phyloP scores from a whole-genome alignment of 495 filamentous ascomycete species.

The Lepraria neglecta region DNA sequence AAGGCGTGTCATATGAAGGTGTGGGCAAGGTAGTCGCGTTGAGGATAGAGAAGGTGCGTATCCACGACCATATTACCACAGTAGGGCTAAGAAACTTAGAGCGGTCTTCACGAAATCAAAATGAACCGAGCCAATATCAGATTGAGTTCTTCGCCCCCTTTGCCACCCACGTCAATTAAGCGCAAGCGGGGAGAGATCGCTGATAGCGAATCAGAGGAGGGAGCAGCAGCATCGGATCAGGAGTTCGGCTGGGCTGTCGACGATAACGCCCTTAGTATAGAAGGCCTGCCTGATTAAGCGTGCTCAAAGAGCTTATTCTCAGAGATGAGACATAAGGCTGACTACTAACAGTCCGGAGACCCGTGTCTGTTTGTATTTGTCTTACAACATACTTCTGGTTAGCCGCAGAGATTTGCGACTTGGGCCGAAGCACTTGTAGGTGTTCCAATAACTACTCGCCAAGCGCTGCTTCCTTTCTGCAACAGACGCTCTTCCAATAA shows the following conservation, averaged over 20 bases:
- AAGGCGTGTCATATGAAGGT: conserved; percentile 34
- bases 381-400: too few species aligned
- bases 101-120: conserved; percentile 31
- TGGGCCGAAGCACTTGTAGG: too few species aligned
- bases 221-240: conserved; percentile 33
- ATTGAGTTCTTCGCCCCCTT: background rate
- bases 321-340: too few species aligned
- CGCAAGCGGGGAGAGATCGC: conserved; percentile 48
- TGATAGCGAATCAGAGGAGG: conserved; percentile 46
- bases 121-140: conserved; percentile 12
- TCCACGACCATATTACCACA: background rate
- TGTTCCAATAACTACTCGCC: too few species aligned
- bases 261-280: conserved; percentile 7
- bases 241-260: conserved; percentile 31
- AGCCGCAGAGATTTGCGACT: background rate
- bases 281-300: conserved; percentile 2
- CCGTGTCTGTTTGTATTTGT: too few species aligned
- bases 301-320: background rate
- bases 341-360: too few species aligned
- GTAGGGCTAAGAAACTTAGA: conserved; percentile 26
- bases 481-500: too few species aligned
- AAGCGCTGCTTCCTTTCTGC: too few species aligned
- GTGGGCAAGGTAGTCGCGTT: conserved; percentile 39
- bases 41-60: conserved; percentile 35
- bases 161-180: conserved; percentile 29